Percentiles rank a stretch among this genome's conserved stretches.
Conservation (phyloP, 129 eudicot species). For the Ambrosia trifida region DNA sequence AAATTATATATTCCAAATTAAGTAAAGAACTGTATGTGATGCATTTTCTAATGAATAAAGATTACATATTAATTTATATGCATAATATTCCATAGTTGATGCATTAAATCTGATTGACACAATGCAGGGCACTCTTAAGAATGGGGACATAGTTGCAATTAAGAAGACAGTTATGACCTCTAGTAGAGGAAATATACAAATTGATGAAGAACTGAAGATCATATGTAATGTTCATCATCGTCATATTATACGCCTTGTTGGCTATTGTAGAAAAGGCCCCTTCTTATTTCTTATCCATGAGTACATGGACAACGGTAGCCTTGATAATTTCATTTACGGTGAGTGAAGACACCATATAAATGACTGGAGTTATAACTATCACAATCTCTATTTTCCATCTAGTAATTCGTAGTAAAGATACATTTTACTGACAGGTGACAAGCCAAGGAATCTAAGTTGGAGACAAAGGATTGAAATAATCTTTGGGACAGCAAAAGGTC, state of each 20-base stretch:
- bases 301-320: conserved; percentile 77
- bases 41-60: not conserved
- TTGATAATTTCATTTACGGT: conserved; percentile 63
- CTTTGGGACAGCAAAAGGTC: conserved; percentile 63
- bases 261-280: conserved; percentile 62
- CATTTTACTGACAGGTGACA: conserved; percentile 40
- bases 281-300: conserved; percentile 57
- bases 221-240: conserved; percentile 67
- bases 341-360: not conserved
- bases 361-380: not conserved
- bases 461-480: conserved; percentile 58
- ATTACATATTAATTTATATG: not conserved
- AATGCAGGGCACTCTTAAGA: conserved; percentile 53
- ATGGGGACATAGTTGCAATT: conserved; percentile 55
- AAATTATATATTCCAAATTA: not conserved
- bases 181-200: conserved; percentile 49
- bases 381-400: conserved; percentile 3
- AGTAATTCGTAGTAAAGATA: not conserved
- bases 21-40: not conserved
- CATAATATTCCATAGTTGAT: not conserved
- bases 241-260: conserved; percentile 60
- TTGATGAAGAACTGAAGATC: conserved; percentile 64
- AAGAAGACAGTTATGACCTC: conserved; percentile 44
- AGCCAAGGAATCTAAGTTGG: conserved; percentile 47
- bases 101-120: not conserved